Conservation (phyloP, 345 rosid species). For the Arabis hirsuta region DNA sequence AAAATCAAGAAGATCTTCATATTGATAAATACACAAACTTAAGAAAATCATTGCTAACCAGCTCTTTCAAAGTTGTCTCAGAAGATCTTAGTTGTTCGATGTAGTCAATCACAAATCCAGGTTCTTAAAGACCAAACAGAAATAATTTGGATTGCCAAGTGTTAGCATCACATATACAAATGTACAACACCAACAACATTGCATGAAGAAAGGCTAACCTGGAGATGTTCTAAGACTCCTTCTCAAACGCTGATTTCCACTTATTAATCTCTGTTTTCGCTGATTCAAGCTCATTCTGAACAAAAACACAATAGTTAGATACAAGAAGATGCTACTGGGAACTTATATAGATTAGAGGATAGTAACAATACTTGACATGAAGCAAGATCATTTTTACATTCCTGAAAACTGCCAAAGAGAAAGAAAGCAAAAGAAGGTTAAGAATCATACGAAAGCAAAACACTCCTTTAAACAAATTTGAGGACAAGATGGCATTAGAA, state of each 20-base stretch:
- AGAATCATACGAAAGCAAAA: slow-evolving; percentile 11
- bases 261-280: slow-evolving; percentile 75
- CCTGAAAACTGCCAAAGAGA: slow-evolving; percentile 67
- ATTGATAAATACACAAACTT: slow-evolving; percentile 6
- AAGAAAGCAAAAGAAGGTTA: slow-evolving; percentile 4
- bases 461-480: neutral
- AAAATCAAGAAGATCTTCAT: slow-evolving; percentile 29
- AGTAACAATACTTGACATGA: slow-evolving; percentile 68
- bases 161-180: slow-evolving; percentile 26
- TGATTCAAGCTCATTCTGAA: slow-evolving; percentile 75
- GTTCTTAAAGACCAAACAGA: slow-evolving; percentile 58
- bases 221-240: slow-evolving; percentile 70
- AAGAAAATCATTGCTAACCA: slow-evolving; percentile 52
- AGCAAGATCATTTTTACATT: slow-evolving; percentile 70
- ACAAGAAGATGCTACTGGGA: neutral
- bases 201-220: slow-evolving; percentile 57
- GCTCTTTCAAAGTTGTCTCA: slow-evolving; percentile 83
- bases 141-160: neutral
- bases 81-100: slow-evolving; percentile 82
- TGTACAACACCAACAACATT: slow-evolving; percentile 12
- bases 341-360: slow-evolving; percentile 21
- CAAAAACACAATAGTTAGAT: neutral
- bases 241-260: slow-evolving; percentile 86
- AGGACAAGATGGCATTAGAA: no score
- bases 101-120: slow-evolving; percentile 66